Percentiles rank a stretch among this genome's conserved stretches.
These are phyloP conservation scores for Chalciporus piperatus DNA, from an alignment of 768 basidiomycete species.

Conservation along the genomic window DNA sequence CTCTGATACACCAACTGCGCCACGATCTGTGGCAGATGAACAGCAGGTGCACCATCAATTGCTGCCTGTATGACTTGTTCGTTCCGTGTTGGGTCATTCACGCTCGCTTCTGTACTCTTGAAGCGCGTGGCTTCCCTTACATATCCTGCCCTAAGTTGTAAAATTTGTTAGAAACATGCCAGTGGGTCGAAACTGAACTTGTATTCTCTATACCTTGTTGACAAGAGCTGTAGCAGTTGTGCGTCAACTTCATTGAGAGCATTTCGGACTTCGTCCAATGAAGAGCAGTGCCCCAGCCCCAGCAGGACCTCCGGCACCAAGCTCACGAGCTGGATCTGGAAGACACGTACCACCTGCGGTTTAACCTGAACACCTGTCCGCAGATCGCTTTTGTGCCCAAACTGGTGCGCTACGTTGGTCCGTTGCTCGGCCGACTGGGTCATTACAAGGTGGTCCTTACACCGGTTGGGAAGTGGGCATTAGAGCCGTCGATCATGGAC, in stretches of 20 bases:
- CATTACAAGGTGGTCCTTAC: no score
- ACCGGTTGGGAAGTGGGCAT: no score
- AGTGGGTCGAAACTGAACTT: not conserved
- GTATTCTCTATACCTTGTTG: constrained; percentile 10
- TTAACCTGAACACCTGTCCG: no score
- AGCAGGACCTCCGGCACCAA: no score
- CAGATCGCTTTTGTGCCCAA: no score
- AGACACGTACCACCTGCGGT: no score
- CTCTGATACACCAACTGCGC: constrained; percentile 19
- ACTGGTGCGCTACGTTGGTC: no score
- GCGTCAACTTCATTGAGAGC: constrained; percentile 19
- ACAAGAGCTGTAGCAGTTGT: constrained; percentile 18
- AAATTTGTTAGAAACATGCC: not conserved
- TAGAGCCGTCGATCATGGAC: no score
- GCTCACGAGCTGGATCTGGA: no score
- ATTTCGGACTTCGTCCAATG: constrained; percentile 16
- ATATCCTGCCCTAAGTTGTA: constrained; percentile 14
- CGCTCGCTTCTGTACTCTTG: constrained; percentile 11
- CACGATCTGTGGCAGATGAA: constrained; percentile 22
- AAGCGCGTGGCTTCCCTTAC: constrained; percentile 28
- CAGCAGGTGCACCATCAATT: constrained; percentile 14
- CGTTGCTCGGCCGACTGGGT: no score
- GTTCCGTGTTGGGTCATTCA: constrained; percentile 14
- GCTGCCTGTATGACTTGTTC: constrained; percentile 20
- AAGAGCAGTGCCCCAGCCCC: no score